Percentiles rank a stretch among this genome's conserved stretches.
These are phyloP conservation scores for Litchi chinensis DNA, from an alignment of 345 rosid species.

Conservation along the genomic window DNA sequence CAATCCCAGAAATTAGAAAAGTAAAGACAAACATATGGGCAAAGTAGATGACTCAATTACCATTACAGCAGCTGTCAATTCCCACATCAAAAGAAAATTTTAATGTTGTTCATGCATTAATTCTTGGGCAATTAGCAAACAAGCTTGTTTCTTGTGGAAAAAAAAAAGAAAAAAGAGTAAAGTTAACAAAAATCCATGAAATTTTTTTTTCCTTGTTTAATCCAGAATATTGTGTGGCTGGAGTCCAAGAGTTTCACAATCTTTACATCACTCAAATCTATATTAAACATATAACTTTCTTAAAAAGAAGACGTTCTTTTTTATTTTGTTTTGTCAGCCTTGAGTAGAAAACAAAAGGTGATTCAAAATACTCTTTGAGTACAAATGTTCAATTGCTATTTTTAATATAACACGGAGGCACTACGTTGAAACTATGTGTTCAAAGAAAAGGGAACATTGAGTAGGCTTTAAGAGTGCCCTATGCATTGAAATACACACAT, in stretches of 20 bases:
- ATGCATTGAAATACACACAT: too few relatives aligned
- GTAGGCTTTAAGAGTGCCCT: too few relatives aligned
- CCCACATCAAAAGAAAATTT: constrained; percentile 1
- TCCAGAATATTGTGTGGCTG: neutral
- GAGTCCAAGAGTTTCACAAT: neutral
- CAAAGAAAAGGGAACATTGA: too few relatives aligned
- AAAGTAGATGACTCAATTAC: constrained; percentile 27
- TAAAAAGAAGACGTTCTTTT: too few relatives aligned
- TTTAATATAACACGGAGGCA: too few relatives aligned
- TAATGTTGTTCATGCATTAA: neutral
- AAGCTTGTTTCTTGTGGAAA: neutral
- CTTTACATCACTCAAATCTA: neutral
- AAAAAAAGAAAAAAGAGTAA: neutral
- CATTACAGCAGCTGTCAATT: constrained; percentile 5
- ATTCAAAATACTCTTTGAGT: too few relatives aligned
- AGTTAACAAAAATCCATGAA: too few relatives aligned
- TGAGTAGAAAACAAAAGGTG: too few relatives aligned
- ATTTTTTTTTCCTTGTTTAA: neutral
- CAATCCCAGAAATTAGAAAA: neutral
- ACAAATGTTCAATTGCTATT: too few relatives aligned
- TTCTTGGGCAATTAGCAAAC: neutral
- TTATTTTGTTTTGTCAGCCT: too few relatives aligned
- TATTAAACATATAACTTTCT: neutral
- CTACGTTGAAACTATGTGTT: too few relatives aligned
- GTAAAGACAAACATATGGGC: constrained; percentile 14